Conservation (phyloP, 345 rosid species). For the Citrus sinensis region DVS_A1.0 CM039166.1:15510501-15511000, state of each 20-base stretch:
- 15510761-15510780: neutral
- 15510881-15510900: neutral
- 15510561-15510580: constrained; percentile 85
- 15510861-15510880: neutral
- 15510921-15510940: neutral
- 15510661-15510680: constrained; percentile 92
- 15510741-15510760: neutral
- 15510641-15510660: constrained; percentile 73
- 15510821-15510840: neutral
- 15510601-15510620: constrained; percentile 63
- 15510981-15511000: neutral
- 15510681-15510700: constrained; percentile 79
- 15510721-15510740: neutral
- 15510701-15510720: neutral
- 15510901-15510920: neutral
- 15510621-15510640: constrained; percentile 60
- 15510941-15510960: neutral
- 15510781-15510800: neutral
- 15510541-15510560: constrained; percentile 97
- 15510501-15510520: constrained; percentile 1
- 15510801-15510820: neutral
- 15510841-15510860: neutral
- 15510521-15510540: constrained; percentile 63
- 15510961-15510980: neutral
- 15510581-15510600: constrained; percentile 85